Evolutionary conservation across 2,329 filamentous ascomycete genomes (phyloP), one percentile per base, ranked within the genome.

Genomic region (Cordyceps javanica): DNA sequence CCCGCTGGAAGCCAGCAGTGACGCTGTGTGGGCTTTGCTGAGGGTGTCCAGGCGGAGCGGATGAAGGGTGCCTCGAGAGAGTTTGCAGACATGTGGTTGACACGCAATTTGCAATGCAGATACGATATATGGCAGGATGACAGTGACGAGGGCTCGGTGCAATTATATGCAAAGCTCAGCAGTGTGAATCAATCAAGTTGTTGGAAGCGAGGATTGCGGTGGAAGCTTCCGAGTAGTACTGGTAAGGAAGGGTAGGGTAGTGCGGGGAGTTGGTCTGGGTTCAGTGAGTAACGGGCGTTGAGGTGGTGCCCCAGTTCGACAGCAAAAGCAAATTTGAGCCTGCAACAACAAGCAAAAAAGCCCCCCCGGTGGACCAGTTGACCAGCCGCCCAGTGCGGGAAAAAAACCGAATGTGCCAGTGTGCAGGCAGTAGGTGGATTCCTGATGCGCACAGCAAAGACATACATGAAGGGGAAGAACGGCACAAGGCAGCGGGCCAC

Each of bases 211-310:
- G 26, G 26, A 49, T 49, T n/a, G 54, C 34, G 32, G 53, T 56
- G 54, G 44, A 9, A 51, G 46, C 16, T 21, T 38, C 16, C n/a
- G n/a, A n/a, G n/a, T n/a, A n/a, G n/a, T n/a, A n/a, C n/a, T n/a
- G n/a, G n/a, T n/a, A n/a, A n/a, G n/a, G n/a, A n/a, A n/a, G 38
- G 23, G 39, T 19, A 57, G 38, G 25, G 28, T 36, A 44, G 55
- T 57, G 55, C 55, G 55, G 55, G 55, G 55, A 57, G 55, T 57
- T 57, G 55, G 55, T 57, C 46, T 51, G 38, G 19, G 34, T 56
- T 41, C 46, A 34, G 38, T n/a, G n/a, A 42, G 45, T n/a, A 34
- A 49, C 44, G 45, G 54, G 46, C 36, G 45, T 57, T 57, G 55
- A 36, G 55, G 55, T n/a, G n/a, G n/a, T 51, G 55, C 41, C 38